Evolutionary conservation across 352 stramenopile species (phyloP).

Genomic region (Globisporangium acanthophoron): DNA sequence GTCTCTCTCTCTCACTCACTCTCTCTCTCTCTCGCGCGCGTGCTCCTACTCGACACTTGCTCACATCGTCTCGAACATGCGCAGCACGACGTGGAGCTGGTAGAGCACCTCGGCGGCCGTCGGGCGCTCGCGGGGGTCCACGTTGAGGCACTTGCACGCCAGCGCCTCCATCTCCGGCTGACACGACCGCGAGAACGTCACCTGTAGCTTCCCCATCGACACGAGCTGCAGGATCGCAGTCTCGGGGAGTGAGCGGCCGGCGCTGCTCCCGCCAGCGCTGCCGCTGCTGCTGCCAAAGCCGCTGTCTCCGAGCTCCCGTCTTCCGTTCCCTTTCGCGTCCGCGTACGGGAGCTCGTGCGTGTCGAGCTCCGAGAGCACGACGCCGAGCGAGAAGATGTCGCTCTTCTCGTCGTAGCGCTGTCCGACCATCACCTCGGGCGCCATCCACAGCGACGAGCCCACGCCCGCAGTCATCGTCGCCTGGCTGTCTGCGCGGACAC

Average conservation of each 20-base stretch:
- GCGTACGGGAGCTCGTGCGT: slow-evolving; percentile 37
- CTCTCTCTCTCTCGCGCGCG: neutral
- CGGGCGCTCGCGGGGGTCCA: slow-evolving; percentile 8
- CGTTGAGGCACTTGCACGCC: slow-evolving; percentile 5
- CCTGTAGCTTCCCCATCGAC: slow-evolving; percentile 14
- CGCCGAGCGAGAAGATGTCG: slow-evolving; percentile 60
- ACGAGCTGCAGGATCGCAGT: slow-evolving; percentile 24
- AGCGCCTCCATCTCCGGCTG: slow-evolving; percentile 8
- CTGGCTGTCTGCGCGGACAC: slow-evolving; percentile 6
- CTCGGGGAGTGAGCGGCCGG: slow-evolving; percentile 18
- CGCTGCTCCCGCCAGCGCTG: slow-evolving; percentile 7
- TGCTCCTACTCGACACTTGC: neutral
- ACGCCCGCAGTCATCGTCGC: slow-evolving; percentile 30
- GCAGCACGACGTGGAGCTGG: slow-evolving; percentile 13
- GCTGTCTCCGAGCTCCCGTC: no score
- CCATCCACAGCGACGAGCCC: slow-evolving; percentile 34
- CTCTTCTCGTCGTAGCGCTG: slow-evolving; percentile 23
- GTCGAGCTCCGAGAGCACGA: slow-evolving; percentile 79
- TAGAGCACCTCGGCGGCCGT: slow-evolving; percentile 16
- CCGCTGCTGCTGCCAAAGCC: neutral
- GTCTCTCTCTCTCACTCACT: neutral
- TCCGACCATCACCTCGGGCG: slow-evolving; percentile 28
- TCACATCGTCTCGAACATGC: slow-evolving; percentile 9
- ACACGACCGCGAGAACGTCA: slow-evolving; percentile 13
- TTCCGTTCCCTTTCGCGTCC: slow-evolving; percentile 6